Evolutionary conservation across 306 rosid genomes (phyloP).

Genomic region (Spatholobus suberectus): DNA sequence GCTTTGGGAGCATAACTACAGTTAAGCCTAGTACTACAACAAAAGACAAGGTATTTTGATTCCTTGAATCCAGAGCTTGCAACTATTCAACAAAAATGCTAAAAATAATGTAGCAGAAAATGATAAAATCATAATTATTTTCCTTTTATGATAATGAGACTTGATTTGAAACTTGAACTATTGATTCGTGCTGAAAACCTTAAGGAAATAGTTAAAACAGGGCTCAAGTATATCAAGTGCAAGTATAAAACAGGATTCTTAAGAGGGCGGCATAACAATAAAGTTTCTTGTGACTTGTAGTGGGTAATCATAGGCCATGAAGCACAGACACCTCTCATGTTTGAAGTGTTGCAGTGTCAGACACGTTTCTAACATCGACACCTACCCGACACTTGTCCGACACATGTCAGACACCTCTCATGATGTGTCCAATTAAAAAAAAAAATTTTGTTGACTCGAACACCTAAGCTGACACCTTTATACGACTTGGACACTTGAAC

Average conservation of each 20-base stretch:
- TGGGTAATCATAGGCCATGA: no score
- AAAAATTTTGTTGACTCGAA: no score
- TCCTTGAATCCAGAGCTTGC: conserved; percentile 11
- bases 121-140: not conserved
- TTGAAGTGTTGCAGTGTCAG: no score
- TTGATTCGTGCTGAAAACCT: not conserved
- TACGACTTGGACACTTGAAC: no score
- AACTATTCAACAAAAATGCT: not conserved
- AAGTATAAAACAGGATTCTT: not conserved
- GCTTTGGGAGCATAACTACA: conserved; percentile 55
- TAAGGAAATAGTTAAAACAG: not conserved
- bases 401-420: no score
- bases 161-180: not conserved
- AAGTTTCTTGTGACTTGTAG: not conserved
- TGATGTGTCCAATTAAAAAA: no score
- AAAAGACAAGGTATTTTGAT: conserved; percentile 61
- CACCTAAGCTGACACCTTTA: no score
- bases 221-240: not conserved
- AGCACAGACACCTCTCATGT: no score
- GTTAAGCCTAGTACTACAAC: conserved; percentile 43
- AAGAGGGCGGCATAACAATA: not conserved
- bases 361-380: no score
- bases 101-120: not conserved
- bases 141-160: not conserved
- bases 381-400: no score